phyloP scores from a whole-genome alignment of 306 rosid species.

The Trifolium repens region DNA sequence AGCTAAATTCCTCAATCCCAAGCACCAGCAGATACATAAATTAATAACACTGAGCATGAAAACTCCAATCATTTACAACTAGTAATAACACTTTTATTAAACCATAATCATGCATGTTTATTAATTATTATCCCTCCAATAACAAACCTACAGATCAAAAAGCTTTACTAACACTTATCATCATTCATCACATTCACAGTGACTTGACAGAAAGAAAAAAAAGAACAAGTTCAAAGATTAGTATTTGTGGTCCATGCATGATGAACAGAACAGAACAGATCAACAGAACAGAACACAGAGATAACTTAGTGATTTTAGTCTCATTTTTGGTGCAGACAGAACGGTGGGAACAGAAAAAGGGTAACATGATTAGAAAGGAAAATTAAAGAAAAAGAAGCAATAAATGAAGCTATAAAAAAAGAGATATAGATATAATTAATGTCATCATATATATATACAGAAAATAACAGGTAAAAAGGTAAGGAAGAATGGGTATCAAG shows the following conservation, averaged over 20 bases:
- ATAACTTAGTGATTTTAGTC: conserved; percentile 36
- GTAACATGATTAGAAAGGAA: conserved; percentile 52
- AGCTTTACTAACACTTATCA: conserved; percentile 2
- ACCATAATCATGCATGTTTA: neutral
- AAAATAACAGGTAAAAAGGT: conserved; percentile 34
- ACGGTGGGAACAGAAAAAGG: conserved; percentile 60
- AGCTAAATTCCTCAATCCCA: conserved; percentile 5
- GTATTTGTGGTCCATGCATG: conserved; percentile 31
- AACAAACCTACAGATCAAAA: conserved; percentile 30
- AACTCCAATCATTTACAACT: conserved; percentile 2
- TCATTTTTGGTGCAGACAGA: conserved; percentile 63
- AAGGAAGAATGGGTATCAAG: conserved; percentile 50
- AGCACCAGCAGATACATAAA: neutral
- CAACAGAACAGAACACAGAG: neutral
- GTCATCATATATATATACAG: conserved; percentile 14
- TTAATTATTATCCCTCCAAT: conserved; percentile 8
- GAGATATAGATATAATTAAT: conserved; percentile 36
- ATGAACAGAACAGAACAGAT: neutral
- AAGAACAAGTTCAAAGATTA: conserved; percentile 24
- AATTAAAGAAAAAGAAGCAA: conserved; percentile 8
- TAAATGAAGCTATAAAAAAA: conserved; percentile 15
- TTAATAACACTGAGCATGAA: neutral
- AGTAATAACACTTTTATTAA: neutral
- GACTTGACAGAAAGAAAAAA: conserved; percentile 33
- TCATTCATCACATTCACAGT: neutral